These are phyloP conservation scores for Backusella australiensis DNA, from an alignment of 192 early-diverging fungal genomes.

Conservation along the genomic window DNA sequence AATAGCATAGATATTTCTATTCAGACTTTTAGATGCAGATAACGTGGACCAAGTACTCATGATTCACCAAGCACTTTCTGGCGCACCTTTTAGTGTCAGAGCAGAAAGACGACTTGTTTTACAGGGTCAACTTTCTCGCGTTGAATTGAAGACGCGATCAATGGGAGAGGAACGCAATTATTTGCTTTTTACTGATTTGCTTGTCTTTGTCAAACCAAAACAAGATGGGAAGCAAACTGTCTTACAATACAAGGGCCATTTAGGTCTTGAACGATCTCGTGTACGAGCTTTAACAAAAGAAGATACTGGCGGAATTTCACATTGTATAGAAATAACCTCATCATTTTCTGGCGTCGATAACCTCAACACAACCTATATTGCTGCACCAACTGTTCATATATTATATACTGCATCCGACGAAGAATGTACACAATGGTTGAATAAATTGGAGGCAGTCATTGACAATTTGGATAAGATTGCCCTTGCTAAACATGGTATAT, in stretches of 20 bases:
- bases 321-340: conserved; percentile 25
- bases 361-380: conserved; percentile 16
- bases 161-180: conserved; percentile 22
- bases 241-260: conserved; percentile 28
- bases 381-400: conserved; percentile 7
- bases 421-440: conserved; percentile 25
- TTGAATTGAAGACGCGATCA: conserved; percentile 10
- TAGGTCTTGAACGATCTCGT: conserved; percentile 12
- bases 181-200: conserved; percentile 26
- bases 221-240: conserved; percentile 17
- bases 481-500: conserved; percentile 6
- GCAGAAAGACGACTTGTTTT: conserved; percentile 23
- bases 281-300: conserved; percentile 7
- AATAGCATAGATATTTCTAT: neutral
- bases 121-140: conserved; percentile 23
- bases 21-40: conserved; percentile 18
- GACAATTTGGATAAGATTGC: conserved; percentile 13
- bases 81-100: conserved; percentile 23
- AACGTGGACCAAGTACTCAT: conserved; percentile 27
- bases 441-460: conserved; percentile 19
- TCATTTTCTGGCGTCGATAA: conserved; percentile 17
- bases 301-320: conserved; percentile 9
- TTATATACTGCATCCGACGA: conserved; percentile 15
- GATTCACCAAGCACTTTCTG: conserved; percentile 26
- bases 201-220: conserved; percentile 22